phyloP scores from a whole-genome alignment of 129 eudicot species.

The carrot (Daucus carota) region DNA sequence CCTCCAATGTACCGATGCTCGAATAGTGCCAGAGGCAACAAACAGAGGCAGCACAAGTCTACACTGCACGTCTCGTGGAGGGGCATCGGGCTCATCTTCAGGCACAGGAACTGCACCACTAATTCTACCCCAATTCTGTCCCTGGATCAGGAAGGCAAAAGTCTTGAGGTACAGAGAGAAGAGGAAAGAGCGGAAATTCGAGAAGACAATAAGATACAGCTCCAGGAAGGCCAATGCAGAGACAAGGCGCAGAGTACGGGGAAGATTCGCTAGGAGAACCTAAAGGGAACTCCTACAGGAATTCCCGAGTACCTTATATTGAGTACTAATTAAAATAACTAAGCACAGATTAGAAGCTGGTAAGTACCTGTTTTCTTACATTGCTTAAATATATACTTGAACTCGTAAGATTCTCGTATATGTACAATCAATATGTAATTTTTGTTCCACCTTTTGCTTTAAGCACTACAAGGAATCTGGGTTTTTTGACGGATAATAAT shows the following conservation, averaged over 20 bases:
- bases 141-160: conserved; percentile 5
- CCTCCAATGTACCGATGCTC: neutral
- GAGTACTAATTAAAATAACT: neutral
- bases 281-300: neutral
- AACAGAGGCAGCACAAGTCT: neutral
- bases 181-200: conserved; percentile 4
- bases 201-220: conserved; percentile 4
- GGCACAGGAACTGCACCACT: neutral
- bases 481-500: too few relatives aligned
- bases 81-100: neutral
- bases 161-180: conserved; percentile 8
- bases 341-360: neutral
- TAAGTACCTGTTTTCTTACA: too few relatives aligned
- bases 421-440: too few relatives aligned
- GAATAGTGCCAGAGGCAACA: neutral
- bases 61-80: neutral
- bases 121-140: conserved; percentile 4
- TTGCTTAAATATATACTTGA: neutral
- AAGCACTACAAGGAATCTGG: too few relatives aligned
- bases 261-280: conserved; percentile 2
- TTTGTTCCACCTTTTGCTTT: too few relatives aligned
- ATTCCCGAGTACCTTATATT: too few relatives aligned
- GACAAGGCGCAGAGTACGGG: conserved; percentile 8
- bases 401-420: neutral
- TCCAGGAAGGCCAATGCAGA: conserved; percentile 12